Conservation (phyloP, 177 flowering plant genomes). For the Vitis hybrid region DNA sequence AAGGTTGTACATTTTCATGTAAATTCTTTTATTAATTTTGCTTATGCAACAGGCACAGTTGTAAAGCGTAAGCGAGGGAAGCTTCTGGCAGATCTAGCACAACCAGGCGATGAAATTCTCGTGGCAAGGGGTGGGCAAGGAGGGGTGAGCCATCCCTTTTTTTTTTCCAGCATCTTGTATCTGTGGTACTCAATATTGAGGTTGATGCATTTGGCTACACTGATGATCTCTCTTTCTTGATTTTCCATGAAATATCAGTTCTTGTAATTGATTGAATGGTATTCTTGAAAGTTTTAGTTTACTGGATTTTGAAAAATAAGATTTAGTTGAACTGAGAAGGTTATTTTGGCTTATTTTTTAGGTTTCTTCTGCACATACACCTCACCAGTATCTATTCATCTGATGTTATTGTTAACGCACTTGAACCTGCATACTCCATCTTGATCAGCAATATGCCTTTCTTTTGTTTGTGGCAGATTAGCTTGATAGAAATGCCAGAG, state of each 20-base stretch:
- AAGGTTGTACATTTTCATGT: not conserved
- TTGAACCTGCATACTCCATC: not conserved
- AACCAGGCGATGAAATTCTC: conserved; percentile 81
- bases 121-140: conserved; percentile 98
- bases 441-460: conserved; percentile 1
- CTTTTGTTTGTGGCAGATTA: conserved; percentile 58
- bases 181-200: not conserved
- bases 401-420: not conserved
- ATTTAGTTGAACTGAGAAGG: not conserved
- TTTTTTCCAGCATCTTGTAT: not conserved
- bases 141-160: conserved; percentile 60
- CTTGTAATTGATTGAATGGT: not conserved
- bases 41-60: conserved; percentile 69
- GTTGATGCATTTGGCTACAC: not conserved
- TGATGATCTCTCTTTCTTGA: not conserved
- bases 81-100: conserved; percentile 81
- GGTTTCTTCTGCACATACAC: not conserved
- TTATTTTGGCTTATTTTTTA: not conserved
- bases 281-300: not conserved
- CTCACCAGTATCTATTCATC: not conserved
- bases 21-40: not conserved
- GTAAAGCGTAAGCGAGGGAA: conserved; percentile 87
- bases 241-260: not conserved
- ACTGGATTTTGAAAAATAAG: conserved; percentile 6
- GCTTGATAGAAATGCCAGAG: conserved; percentile 84